A percentile compares a stretch with the other conserved stretches of the same genome.
Evolutionary conservation across 306 rosid species (phyloP).

Genomic region (Echinosophora koreensis): DNA sequence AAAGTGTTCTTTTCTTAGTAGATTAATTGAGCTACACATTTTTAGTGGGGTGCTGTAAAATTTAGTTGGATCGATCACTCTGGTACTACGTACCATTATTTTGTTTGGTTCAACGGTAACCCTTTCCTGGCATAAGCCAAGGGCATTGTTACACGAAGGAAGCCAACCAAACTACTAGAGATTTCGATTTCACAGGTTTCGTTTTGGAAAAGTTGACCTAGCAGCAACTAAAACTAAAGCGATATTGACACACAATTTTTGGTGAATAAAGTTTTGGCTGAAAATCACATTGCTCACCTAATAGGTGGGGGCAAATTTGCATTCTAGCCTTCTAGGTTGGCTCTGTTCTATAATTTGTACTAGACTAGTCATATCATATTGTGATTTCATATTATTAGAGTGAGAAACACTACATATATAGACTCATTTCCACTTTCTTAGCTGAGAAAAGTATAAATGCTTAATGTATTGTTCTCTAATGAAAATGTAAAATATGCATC

Average conservation of each 20-base stretch:
- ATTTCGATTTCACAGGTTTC: not conserved
- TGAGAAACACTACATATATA: not conserved
- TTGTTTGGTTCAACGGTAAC: not conserved
- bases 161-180: not conserved
- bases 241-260: not conserved
- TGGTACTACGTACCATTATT: not conserved
- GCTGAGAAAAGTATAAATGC: too few species aligned
- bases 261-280: conserved; percentile 31
- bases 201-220: not conserved
- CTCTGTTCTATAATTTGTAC: not conserved
- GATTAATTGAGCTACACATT: not conserved
- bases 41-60: not conserved
- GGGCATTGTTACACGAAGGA: not conserved
- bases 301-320: not conserved
- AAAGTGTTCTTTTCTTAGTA: not conserved
- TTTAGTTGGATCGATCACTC: not conserved
- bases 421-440: too few species aligned
- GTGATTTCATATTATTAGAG: not conserved
- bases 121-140: not conserved
- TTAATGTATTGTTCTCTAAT: not conserved
- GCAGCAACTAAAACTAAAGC: not conserved
- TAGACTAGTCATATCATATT: not conserved
- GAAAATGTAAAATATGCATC: not conserved
- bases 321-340: not conserved
- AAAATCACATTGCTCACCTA: not conserved